Evolutionary conservation across 2,329 filamentous ascomycete genomes (phyloP).

Genomic region (Stachybotrys chlorohalonatus): DNA sequence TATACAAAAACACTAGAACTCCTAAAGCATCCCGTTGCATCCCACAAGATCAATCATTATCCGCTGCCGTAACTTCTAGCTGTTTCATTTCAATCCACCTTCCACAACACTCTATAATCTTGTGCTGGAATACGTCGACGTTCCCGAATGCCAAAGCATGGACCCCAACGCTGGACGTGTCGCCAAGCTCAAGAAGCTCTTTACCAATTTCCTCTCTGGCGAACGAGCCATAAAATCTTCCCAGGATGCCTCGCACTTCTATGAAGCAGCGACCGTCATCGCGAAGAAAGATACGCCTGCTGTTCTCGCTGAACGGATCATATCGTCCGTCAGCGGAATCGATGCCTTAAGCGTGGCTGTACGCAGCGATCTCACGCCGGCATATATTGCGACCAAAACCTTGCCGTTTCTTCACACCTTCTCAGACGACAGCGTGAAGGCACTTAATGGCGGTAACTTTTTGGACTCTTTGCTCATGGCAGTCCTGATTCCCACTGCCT

Average conservation of each 20-base stretch:
- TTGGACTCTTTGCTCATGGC: conserved; percentile 25
- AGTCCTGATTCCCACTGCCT: conserved; percentile 40
- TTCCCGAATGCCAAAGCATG: background rate
- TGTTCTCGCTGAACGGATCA: background rate
- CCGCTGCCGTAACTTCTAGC: too few relatives aligned
- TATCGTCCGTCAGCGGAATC: conserved; percentile 7
- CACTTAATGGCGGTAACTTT: conserved; percentile 7
- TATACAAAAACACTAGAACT: too few relatives aligned
- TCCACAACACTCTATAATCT: too few relatives aligned
- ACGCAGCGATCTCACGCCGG: conserved; percentile 3
- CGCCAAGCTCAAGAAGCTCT: background rate
- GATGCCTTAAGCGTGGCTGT: conserved; percentile 7
- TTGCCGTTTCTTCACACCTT: background rate
- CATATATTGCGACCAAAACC: background rate
- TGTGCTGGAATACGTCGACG: background rate
- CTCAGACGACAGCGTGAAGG: background rate
- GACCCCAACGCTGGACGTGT: background rate
- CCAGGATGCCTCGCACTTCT: background rate
- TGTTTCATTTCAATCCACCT: background rate
- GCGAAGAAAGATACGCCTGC: background rate
- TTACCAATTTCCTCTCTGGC: background rate
- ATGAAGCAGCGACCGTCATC: background rate
- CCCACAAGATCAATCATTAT: too few relatives aligned
- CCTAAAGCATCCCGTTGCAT: too few relatives aligned
- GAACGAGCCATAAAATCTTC: background rate